Evolutionary conservation across 2,329 filamentous ascomycete species (phyloP).

Genomic region (Pyricularia sp.): DNA sequence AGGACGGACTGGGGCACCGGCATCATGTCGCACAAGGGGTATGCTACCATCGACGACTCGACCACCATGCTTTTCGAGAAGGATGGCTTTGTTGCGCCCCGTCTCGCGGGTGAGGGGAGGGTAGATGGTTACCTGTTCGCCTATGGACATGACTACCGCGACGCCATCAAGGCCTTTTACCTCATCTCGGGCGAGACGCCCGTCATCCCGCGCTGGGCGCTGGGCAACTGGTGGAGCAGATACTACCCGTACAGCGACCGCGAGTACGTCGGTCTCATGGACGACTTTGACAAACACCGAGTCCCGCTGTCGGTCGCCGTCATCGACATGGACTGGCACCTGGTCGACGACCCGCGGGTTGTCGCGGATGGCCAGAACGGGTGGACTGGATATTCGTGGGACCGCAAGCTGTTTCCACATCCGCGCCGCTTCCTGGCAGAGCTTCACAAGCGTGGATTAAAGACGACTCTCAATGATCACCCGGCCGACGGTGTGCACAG

Average conservation of each 20-base stretch:
- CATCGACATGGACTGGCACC: constrained; percentile 60
- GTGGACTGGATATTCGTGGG: constrained; percentile 42
- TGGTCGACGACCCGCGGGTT: constrained; percentile 32
- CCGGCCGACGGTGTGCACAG: constrained; percentile 48
- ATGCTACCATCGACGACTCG: constrained; percentile 43
- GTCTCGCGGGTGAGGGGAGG: constrained; percentile 30
- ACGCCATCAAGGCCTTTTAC: constrained; percentile 44
- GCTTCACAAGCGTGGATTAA: constrained; percentile 41
- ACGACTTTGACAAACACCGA: constrained; percentile 37
- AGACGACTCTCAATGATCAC: constrained; percentile 51
- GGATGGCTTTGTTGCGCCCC: constrained; percentile 39
- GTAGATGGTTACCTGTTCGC: constrained; percentile 51
- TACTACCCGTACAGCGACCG: constrained; percentile 48
- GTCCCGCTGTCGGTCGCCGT: constrained; percentile 52
- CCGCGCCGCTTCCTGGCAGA: constrained; percentile 40
- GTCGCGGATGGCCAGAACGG: constrained; percentile 46
- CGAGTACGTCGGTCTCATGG: constrained; percentile 48
- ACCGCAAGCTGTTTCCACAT: constrained; percentile 46
- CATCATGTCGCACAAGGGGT: constrained; percentile 39
- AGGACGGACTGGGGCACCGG: constrained; percentile 38
- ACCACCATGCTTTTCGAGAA: constrained; percentile 46
- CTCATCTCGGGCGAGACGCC: constrained; percentile 46
- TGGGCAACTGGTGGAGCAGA: constrained; percentile 46
- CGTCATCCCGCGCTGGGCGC: constrained; percentile 36
- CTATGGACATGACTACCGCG: constrained; percentile 47